Conservation (phyloP, 768 basidiomycete species). For the Exidia glandulosa region DNA sequence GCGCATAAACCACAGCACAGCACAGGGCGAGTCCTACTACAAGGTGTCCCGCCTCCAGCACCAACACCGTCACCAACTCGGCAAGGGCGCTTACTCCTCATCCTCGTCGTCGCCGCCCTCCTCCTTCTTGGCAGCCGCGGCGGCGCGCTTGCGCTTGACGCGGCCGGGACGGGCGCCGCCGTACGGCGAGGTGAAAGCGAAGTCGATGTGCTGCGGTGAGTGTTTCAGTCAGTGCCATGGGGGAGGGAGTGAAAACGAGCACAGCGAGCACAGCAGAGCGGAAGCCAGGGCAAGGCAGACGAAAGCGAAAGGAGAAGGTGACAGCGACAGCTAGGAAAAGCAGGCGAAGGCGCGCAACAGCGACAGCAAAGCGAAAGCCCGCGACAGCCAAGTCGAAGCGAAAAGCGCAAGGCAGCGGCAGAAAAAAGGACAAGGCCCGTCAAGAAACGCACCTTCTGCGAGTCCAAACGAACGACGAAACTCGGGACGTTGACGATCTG, state of each 20-base stretch:
- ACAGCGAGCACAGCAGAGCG: not conserved
- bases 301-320: too few relatives aligned
- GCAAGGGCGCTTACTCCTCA: conserved; percentile 49
- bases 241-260: not conserved
- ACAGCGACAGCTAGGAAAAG: too few relatives aligned
- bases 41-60: too few relatives aligned
- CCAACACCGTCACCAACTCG: not conserved
- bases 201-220: conserved; percentile 75
- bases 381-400: not conserved
- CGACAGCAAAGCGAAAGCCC: not conserved
- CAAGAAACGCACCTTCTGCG: conserved; percentile 61
- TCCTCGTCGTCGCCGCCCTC: conserved; percentile 86
- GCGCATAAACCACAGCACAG: too few relatives aligned
- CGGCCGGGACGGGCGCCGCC: conserved; percentile 92
- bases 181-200: conserved; percentile 91
- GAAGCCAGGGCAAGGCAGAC: too few relatives aligned
- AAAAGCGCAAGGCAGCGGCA: not conserved
- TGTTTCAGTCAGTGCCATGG: too few relatives aligned
- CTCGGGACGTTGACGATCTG: conserved; percentile 99
- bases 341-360: too few relatives aligned
- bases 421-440: not conserved
- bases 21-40: too few relatives aligned
- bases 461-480: conserved; percentile 97
- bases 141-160: conserved; percentile 97
- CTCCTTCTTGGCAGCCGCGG: conserved; percentile 83